Evolutionary conservation across 495 filamentous ascomycete genomes (phyloP), one percentile per base, ranked within the genome.

Genomic region (Aspergillus coremiiformis): DNA sequence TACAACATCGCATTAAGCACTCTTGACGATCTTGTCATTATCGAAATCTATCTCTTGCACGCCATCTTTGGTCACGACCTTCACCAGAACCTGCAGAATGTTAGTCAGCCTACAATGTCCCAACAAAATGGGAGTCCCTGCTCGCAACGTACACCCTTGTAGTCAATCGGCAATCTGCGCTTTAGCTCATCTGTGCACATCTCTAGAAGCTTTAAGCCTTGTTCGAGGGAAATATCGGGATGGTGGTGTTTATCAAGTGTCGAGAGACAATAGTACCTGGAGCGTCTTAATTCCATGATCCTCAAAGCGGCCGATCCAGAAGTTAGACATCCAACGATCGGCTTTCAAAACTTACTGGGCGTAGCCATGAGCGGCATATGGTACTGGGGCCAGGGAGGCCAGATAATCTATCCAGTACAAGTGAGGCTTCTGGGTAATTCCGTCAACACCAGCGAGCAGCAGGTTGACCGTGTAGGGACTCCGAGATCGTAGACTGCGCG

Each of bases 181-280:
- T 96, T 94, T 63, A 96, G 77, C 78, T 98, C 93, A 66, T 97
- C 90, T 58, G 88, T 89, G 71, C 93, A 98, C 84, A 96, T 87
- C 58, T 78, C 80, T 56, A 98, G 76, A 39, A 98, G 80, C 75
- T 95, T 89, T 66, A 94, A 76, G 41, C 93, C 93, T 70, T 91
- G 80, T 44, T 89, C 90, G 20, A 92, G 79, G 47, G 76, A 71
- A 68, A 97, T 96, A 65, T 96, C 82, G 30, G 93, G 92, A 56
- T 97, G 87, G 65, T 98, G 93, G 60, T 97, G 93, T 73, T 98
- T 98, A 73, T 98, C 93, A 17, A 98, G 81, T 54, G 95, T 91
- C 3, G 89, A 94, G 39, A 97, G 78, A 68, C 90, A 95, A 77
- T 95, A 95, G 73, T 95, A 95, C 75, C 81, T 82, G 53, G 15